Base-by-base conservation (phyloP, 2,329 filamentous ascomycete genomes). In the Colletotrichum sp. region DNA sequence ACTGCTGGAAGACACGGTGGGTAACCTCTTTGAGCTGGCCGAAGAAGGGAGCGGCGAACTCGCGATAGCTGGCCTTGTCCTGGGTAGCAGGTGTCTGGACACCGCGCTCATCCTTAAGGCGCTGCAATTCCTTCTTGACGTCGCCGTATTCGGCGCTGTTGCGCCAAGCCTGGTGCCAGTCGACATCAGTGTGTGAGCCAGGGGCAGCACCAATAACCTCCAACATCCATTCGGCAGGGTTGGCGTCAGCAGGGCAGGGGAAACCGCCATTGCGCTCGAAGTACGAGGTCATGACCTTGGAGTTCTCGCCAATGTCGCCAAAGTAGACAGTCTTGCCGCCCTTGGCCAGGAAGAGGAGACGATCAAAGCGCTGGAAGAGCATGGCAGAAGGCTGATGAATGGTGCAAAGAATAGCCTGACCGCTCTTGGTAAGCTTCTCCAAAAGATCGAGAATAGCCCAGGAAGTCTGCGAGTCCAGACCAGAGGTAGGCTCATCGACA, bases 381-480 rank as follows among this genome's bases (percentile, higher is more conserved):
- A 98, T 95, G 38, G 96, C 95, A 16, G 95, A 97, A n/a, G 96
- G 96, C 83, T 98, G 96, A 82, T 98, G 96, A 75, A 98, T 98
- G 0, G 96, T 98, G 86, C 95, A 98, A n/a, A 98, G 91, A 83
- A 98, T 95, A 66, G 96, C 96, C 82, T 97, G 95, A 18, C 96
- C 96, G 76, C 92, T 93, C 82, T 96, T 94, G 78, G 95, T 95
- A 38, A 98, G 88, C 84, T 97, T 98, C 83, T 97, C 93, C 54
- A 98, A 90, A 13, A 98, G 90, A 82, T 95, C 93, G 59, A 95
- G 89, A 81, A 98, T 98, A 76, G 95, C 94, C 95, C 95, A 98
- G 1, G 95, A 96, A 2, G 96, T 98, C 83, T 98, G 95, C 80
- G 92, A 95, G 83, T 98, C 96, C 24, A 98, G 91, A 87, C 96